A percentile compares a stretch with the other conserved stretches of the same genome.
Conservation (phyloP, 371 early-diverging fungal species). For the Rhizomucor miehei region DNA sequence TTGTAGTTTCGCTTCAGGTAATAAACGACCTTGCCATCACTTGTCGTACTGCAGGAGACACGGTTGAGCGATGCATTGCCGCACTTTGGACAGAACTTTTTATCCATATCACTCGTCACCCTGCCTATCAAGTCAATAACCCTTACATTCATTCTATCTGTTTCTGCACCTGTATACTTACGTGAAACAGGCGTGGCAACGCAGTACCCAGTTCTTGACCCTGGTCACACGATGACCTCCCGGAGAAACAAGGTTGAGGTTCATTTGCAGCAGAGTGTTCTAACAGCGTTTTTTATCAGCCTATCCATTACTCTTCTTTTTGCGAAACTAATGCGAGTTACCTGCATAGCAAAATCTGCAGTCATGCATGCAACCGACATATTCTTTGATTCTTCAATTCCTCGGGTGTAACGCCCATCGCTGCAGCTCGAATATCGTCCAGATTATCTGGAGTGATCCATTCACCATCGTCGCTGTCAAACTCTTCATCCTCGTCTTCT, state of each 20-base stretch:
- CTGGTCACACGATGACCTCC: slow-evolving; percentile 81
- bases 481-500: background rate
- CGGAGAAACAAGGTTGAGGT: slow-evolving; percentile 76
- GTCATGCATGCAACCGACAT: slow-evolving; percentile 90
- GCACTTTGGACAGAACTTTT: slow-evolving; percentile 93
- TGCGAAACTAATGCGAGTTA: slow-evolving; percentile 11
- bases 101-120: slow-evolving; percentile 82
- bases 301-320: slow-evolving; percentile 5
- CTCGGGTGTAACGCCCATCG: slow-evolving; percentile 43
- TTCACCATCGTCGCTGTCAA: slow-evolving; percentile 3
- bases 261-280: slow-evolving; percentile 94
- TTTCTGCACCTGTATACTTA: slow-evolving; percentile 30
- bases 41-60: slow-evolving; percentile 78
- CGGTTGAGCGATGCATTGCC: slow-evolving; percentile 88
- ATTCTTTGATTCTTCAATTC: slow-evolving; percentile 37
- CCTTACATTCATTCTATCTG: background rate
- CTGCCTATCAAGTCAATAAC: slow-evolving; percentile 20
- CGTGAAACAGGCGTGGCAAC: slow-evolving; percentile 95
- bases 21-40: slow-evolving; percentile 74
- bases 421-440: slow-evolving; percentile 59
- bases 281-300: slow-evolving; percentile 3
- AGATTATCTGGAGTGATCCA: slow-evolving; percentile 97
- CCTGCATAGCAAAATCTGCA: slow-evolving; percentile 95
- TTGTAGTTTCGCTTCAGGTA: slow-evolving; percentile 90
- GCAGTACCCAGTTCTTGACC: slow-evolving; percentile 85